phyloP scores from a whole-genome alignment of 2,329 filamentous ascomycete genomes.

The Lasiodiplodia citricola region DNA sequence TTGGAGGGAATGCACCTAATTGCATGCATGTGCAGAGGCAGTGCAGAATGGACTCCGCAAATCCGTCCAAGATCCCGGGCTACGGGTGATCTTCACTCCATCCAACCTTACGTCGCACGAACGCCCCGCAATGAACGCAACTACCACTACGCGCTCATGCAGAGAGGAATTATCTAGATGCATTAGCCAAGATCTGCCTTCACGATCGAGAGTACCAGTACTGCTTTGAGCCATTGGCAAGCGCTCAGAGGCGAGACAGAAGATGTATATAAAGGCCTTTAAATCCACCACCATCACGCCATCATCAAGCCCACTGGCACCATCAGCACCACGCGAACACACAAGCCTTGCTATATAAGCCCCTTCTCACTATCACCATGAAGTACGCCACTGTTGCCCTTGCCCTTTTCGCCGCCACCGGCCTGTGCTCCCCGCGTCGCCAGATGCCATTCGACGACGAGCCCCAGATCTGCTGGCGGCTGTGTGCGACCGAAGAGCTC shows the following conservation, averaged over 20 bases:
- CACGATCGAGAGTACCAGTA: no score
- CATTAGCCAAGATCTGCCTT: not conserved
- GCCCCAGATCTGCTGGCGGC: not conserved
- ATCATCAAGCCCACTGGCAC: not conserved
- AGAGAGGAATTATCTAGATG: not conserved
- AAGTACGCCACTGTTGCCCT: slow-evolving; percentile 7
- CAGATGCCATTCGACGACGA: slow-evolving; percentile 2
- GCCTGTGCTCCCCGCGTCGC: slow-evolving; percentile 2
- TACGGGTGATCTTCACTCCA: not conserved
- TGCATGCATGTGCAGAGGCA: not conserved
- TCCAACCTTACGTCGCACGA: not conserved
- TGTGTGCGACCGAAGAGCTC: not conserved
- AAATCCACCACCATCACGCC: not conserved
- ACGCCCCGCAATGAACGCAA: not conserved
- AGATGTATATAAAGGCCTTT: not conserved
- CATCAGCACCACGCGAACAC: not conserved
- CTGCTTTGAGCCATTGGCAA: not conserved
- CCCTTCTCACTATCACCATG: not conserved
- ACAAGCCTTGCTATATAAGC: not conserved
- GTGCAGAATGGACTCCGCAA: not conserved
- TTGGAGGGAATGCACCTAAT: not conserved
- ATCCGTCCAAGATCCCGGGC: not conserved
- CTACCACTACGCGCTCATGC: not conserved
- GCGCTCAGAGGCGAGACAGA: not conserved
- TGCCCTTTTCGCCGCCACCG: not conserved